Percentiles rank a stretch among this genome's conserved stretches.
phyloP scores from a whole-genome alignment of 2,329 filamentous ascomycete species.

The Sphaerostilbella broomeana region DNA sequence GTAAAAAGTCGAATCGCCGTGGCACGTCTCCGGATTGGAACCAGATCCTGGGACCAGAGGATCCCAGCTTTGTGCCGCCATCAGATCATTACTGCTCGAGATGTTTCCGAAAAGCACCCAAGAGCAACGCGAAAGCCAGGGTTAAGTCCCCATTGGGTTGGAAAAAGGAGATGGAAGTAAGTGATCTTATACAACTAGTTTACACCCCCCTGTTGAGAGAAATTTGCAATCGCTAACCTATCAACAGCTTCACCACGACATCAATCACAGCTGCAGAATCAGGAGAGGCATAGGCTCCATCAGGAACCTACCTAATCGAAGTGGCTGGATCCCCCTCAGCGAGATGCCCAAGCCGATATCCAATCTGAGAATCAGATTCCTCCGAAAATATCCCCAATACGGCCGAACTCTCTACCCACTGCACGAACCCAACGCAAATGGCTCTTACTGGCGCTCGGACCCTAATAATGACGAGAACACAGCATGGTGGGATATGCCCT shows the following conservation, averaged over 20 bases:
- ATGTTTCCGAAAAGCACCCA: conserved; percentile 25
- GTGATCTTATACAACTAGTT: no score
- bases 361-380: conserved; percentile 21
- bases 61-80: conserved; percentile 20
- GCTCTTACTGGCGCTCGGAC: conserved; percentile 23
- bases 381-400: conserved; percentile 21
- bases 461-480: conserved; percentile 27
- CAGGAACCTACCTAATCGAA: conserved; percentile 25
- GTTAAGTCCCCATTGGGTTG: conserved; percentile 14
- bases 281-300: conserved; percentile 18
- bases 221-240: background rate
- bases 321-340: conserved; percentile 24
- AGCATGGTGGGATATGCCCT: conserved; percentile 21
- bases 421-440: conserved; percentile 12
- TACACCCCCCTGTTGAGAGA: no score
- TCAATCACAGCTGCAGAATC: conserved; percentile 21
- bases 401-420: conserved; percentile 25
- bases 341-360: conserved; percentile 16
- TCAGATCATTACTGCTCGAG: conserved; percentile 29
- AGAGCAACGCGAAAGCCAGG: conserved; percentile 17
- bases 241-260: conserved; percentile 18
- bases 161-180: conserved; percentile 18
- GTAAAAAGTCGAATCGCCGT: conserved; percentile 4
- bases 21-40: conserved; percentile 24
- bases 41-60: conserved; percentile 18